These are phyloP conservation scores for Capsicum baccatum DNA, from an alignment of 257 asterid genomes.

Conservation along the genomic window DNA sequence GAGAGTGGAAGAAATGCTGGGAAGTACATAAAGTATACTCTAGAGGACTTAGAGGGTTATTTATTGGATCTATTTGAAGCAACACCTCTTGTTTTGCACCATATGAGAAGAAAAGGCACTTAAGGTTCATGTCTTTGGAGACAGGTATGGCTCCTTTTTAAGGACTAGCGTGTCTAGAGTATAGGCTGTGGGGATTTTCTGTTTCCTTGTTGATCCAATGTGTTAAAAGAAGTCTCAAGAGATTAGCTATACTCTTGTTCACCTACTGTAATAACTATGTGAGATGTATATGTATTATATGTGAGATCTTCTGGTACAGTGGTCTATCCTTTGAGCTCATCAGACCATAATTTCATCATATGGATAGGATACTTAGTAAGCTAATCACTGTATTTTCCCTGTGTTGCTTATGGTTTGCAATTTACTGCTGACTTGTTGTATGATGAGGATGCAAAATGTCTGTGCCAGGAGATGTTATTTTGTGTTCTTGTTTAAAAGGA, in stretches of 20 bases:
- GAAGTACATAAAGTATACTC: constrained; percentile 75
- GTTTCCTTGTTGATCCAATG: constrained; percentile 5
- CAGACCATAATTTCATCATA: constrained; percentile 18
- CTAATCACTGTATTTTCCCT: background rate
- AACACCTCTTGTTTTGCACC: constrained; percentile 79
- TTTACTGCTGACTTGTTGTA: constrained; percentile 27
- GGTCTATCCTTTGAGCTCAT: constrained; percentile 11
- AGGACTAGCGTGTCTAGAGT: constrained; percentile 36
- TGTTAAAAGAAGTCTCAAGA: constrained; percentile 3
- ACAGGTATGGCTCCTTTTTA: constrained; percentile 51
- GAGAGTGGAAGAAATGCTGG: constrained; percentile 92
- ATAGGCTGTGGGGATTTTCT: constrained; percentile 22
- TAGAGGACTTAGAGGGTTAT: constrained; percentile 85
- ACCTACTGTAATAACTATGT: constrained; percentile 22
- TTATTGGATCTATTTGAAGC: constrained; percentile 95
- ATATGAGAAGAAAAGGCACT: constrained; percentile 81
- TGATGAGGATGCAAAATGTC: background rate
- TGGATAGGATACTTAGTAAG: constrained; percentile 14
- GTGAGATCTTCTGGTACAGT: constrained; percentile 21
- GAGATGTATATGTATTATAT: constrained; percentile 31
- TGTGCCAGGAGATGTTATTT: background rate
- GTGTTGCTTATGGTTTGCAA: constrained; percentile 21
- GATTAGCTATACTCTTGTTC: constrained; percentile 27
- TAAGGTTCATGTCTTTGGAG: constrained; percentile 48
- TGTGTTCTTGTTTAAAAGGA: constrained; percentile 1